Conservation (phyloP, 2,329 filamentous ascomycete species). For the Seiridium cupressi region DNA sequence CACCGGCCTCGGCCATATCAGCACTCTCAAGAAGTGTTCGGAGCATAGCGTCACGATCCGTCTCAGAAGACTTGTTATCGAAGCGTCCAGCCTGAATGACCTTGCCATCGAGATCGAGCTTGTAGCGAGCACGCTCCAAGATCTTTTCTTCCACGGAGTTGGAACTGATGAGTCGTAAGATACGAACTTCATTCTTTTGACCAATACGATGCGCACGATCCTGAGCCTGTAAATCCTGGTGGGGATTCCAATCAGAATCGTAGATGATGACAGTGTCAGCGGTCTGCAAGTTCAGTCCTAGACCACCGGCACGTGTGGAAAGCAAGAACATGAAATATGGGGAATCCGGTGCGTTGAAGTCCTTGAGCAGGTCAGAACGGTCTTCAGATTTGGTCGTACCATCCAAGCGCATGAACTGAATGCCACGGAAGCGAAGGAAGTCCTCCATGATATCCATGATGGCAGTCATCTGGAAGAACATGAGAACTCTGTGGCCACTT, state of each 20-base stretch:
- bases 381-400: slow-evolving; percentile 98
- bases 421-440: slow-evolving; percentile 79
- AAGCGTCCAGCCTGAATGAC: slow-evolving; percentile 99
- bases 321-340: slow-evolving; percentile 97
- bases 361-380: slow-evolving; percentile 81
- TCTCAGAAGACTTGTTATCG: slow-evolving; percentile 98
- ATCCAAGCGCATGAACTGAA: slow-evolving; percentile 88
- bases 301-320: slow-evolving; percentile 97
- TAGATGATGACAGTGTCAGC: slow-evolving; percentile 99
- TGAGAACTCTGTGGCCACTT: slow-evolving; percentile 90
- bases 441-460: slow-evolving; percentile 99
- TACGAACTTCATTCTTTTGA: slow-evolving; percentile 98
- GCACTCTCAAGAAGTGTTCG: slow-evolving; percentile 88
- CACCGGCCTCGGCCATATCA: slow-evolving; percentile 63
- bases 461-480: slow-evolving; percentile 99
- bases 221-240: slow-evolving; percentile 97
- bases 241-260: slow-evolving; percentile 99
- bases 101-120: slow-evolving; percentile 99
- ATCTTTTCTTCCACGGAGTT: slow-evolving; percentile 99
- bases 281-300: slow-evolving; percentile 94
- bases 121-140: slow-evolving; percentile 92
- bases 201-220: slow-evolving; percentile 99
- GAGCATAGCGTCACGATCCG: slow-evolving; percentile 95
- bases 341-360: slow-evolving; percentile 88
- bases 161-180: slow-evolving; percentile 90